A percentile compares a stretch with the other conserved stretches of the same genome.
These are phyloP conservation scores for Parasitella parasitica DNA, from an alignment of 371 early-diverging fungal species.

Conservation along the genomic window DNA sequence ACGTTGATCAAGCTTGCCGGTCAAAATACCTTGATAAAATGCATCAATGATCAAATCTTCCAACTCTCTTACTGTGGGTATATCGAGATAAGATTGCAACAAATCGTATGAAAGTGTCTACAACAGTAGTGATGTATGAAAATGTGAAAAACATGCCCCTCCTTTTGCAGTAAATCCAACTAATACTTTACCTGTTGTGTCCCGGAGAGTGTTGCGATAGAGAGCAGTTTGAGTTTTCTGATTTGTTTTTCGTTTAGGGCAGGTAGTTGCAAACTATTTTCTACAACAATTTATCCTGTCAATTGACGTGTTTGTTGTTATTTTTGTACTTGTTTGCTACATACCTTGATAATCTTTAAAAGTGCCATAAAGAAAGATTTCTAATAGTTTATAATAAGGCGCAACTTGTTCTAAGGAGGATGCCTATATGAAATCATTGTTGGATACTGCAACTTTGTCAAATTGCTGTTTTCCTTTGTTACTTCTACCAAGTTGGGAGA, in stretches of 20 bases:
- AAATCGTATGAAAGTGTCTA: constrained; percentile 65
- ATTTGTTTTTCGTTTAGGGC: constrained; percentile 59
- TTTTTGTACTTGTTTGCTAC: no score
- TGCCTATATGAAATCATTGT: constrained; percentile 52
- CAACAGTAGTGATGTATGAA: neutral
- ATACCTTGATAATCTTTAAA: constrained; percentile 79
- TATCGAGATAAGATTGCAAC: constrained; percentile 68
- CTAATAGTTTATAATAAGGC: constrained; percentile 60
- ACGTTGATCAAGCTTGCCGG: constrained; percentile 82
- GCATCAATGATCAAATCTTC: constrained; percentile 88
- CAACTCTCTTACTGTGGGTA: constrained; percentile 74
- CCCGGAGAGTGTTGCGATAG: constrained; percentile 76
- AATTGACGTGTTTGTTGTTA: neutral
- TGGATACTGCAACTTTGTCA: neutral
- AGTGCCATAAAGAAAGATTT: constrained; percentile 80
- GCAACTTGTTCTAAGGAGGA: constrained; percentile 54
- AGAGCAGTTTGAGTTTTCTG: constrained; percentile 73
- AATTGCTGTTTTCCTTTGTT: neutral
- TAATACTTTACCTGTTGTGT: constrained; percentile 45
- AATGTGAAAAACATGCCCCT: no score
- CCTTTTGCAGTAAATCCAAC: neutral
- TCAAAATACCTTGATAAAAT: constrained; percentile 75
- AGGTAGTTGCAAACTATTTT: constrained; percentile 56
- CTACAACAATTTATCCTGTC: constrained; percentile 15
- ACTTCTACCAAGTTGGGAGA: constrained; percentile 74